Evolutionary conservation across 1,139 yeast species (phyloP).

Genomic region (Geotrichum reessii): DNA sequence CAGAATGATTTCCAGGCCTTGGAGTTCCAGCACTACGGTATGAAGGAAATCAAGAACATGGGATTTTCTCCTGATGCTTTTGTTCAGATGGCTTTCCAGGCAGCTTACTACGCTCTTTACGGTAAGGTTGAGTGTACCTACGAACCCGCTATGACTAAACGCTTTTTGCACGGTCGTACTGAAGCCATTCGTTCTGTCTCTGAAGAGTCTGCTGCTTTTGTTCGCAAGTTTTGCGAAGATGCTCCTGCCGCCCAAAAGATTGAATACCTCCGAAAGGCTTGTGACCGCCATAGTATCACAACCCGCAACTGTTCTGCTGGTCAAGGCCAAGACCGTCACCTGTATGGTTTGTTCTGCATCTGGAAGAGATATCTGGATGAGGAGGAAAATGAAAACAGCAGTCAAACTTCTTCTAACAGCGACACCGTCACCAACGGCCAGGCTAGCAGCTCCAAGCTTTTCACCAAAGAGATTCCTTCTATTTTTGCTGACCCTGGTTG

Average conservation of each 20-base stretch:
- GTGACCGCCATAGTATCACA: slow-evolving; percentile 59
- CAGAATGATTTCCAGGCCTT: slow-evolving; percentile 84
- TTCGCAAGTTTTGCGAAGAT: slow-evolving; percentile 76
- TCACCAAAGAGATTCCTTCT: slow-evolving; percentile 41
- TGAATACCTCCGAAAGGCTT: slow-evolving; percentile 58
- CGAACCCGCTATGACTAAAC: slow-evolving; percentile 94
- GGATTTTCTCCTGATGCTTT: slow-evolving; percentile 93
- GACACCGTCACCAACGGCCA: slow-evolving; percentile 14
- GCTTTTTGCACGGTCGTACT: slow-evolving; percentile 81
- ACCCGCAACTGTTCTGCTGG: slow-evolving; percentile 70
- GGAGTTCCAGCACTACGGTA: slow-evolving; percentile 72
- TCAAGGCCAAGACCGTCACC: slow-evolving; percentile 83
- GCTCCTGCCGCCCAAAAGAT: slow-evolving; percentile 58
- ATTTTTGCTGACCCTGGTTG: slow-evolving; percentile 78
- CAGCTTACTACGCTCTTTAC: slow-evolving; percentile 84
- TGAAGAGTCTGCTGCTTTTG: slow-evolving; percentile 72
- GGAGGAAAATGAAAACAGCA: slow-evolving; percentile 29
- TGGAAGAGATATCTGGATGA: slow-evolving; percentile 72
- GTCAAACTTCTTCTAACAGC: slow-evolving; percentile 26
- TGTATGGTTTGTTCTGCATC: slow-evolving; percentile 79
- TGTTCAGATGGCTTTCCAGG: slow-evolving; percentile 91
- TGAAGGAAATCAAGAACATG: slow-evolving; percentile 72
- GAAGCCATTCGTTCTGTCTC: slow-evolving; percentile 87
- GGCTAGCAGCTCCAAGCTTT: slow-evolving; percentile 6
- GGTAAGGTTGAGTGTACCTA: slow-evolving; percentile 92